Base-by-base conservation (phyloP, 768 basidiomycete genomes). In the Lentinula sp. region DNA sequence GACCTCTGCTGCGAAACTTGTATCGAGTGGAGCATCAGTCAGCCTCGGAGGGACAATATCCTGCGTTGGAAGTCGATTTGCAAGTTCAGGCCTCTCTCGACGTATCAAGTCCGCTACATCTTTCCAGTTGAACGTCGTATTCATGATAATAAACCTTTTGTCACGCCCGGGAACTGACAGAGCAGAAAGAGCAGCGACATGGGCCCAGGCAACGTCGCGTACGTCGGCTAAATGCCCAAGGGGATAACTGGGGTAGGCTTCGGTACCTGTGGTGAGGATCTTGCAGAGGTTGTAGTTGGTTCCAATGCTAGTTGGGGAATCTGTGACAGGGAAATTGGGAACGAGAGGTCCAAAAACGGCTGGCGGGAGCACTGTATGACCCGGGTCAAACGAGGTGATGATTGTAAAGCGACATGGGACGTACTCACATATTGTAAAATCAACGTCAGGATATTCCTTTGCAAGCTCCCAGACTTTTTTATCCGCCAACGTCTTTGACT, bases 331-430 rank as follows among this genome's bases (percentile, higher is more conserved):
- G 39, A 37, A 61, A 13, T 58, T 46, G 3, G 67, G 62, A 3
- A 65, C 66, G 35, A 69, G 63, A 15, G 68, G 68, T 13, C 68
- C 68, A 23, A 61, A 65, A 37, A 66, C 41, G 49, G 59, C 66
- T 13, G 67, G 60, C 3, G 67, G 67, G 28, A 69, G 63, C 6
- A 69, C 61, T 62, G 28, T 13, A 37, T 18, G 15, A 32, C n/a
- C 4, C 32, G 16, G 32, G n/a, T 58, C 18, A 43, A 20, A 23
- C 15, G 0, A n/a, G 36, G 18, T 28, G 18, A 16, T 4, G 16
- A 28, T 13, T 42, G 0, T 10, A 42, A 15, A 33, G 16, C 7
- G 6, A 18, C 2, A 12, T 39, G 12, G 3, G 8, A 6, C 52
- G n/a, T 23, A 28, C 20, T 58, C 16, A 66, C 65, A 49, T 13